Conservation (phyloP, 805 yeast genomes). For the Wickerhamiella cacticola region DNA sequence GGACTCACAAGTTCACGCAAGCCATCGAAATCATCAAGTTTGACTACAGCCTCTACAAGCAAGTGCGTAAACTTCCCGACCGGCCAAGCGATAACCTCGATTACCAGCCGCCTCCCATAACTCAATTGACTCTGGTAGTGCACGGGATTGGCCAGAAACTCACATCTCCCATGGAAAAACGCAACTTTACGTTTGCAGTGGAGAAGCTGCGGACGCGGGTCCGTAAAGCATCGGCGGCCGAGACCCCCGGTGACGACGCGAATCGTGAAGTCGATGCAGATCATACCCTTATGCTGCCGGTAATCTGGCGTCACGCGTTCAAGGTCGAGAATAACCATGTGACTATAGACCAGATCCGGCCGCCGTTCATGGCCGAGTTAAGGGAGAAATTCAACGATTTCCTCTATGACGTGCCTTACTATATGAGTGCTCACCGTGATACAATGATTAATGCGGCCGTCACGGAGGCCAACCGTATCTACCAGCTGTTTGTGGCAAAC, state of each 20-base stretch:
- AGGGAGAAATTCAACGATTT: constrained; percentile 76
- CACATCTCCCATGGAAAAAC: constrained; percentile 65
- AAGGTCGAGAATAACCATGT: constrained; percentile 34
- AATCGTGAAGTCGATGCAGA: no score
- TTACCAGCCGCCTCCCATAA: constrained; percentile 32
- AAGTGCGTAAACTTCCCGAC: constrained; percentile 21
- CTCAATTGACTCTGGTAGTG: constrained; percentile 63
- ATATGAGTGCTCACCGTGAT: constrained; percentile 59
- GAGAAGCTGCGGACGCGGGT: constrained; percentile 30
- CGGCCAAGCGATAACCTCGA: constrained; percentile 23
- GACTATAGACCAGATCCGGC: constrained; percentile 55
- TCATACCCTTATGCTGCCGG: constrained; percentile 41
- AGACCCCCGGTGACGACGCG: not conserved
- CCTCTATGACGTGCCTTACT: constrained; percentile 64
- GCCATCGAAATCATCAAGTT: constrained; percentile 25
- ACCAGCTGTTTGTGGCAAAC: constrained; percentile 43
- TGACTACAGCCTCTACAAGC: constrained; percentile 24
- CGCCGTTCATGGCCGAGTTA: constrained; percentile 64
- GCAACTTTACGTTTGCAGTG: constrained; percentile 70
- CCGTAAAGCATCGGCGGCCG: constrained; percentile 12
- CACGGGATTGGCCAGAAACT: constrained; percentile 93
- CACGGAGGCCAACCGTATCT: constrained; percentile 56
- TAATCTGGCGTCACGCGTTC: constrained; percentile 72
- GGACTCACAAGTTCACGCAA: constrained; percentile 18
- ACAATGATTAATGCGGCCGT: constrained; percentile 58